phyloP scores from a whole-genome alignment of 2,329 filamentous ascomycete species.

The Amphichorda felina region DNA sequence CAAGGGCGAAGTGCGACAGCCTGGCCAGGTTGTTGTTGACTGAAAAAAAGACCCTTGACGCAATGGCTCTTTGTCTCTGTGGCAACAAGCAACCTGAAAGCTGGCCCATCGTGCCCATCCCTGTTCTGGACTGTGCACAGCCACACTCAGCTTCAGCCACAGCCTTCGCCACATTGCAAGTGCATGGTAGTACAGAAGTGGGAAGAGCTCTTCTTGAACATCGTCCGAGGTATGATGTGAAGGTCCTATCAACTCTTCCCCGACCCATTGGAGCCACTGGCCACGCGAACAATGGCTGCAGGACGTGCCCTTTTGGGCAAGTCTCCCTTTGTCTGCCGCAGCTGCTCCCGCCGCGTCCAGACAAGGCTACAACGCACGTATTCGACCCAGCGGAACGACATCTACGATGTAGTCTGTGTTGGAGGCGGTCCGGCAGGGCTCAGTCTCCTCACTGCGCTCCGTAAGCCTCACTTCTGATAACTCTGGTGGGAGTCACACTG shows the following conservation, averaged over 20 bases:
- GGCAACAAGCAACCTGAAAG: slow-evolving; percentile 6
- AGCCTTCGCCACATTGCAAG: too few species aligned
- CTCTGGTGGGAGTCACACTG: not conserved
- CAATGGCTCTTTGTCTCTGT: slow-evolving; percentile 7
- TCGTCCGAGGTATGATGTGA: too few species aligned
- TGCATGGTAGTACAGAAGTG: too few species aligned
- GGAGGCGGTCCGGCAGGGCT: slow-evolving; percentile 84
- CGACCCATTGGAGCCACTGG: too few species aligned
- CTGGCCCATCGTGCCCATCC: slow-evolving; percentile 6
- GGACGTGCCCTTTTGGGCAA: slow-evolving; percentile 7
- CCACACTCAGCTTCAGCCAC: too few species aligned
- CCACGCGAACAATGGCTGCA: too few species aligned
- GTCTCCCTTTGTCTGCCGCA: slow-evolving; percentile 30
- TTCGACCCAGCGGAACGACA: slow-evolving; percentile 43
- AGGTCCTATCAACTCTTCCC: too few species aligned
- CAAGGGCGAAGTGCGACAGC: not conserved
- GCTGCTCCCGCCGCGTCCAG: slow-evolving; percentile 28
- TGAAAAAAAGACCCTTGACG: slow-evolving; percentile 5
- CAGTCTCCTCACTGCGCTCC: slow-evolving; percentile 65
- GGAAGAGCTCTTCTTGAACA: too few species aligned
- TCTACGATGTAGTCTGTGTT: slow-evolving; percentile 89
- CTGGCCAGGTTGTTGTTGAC: slow-evolving; percentile 2
- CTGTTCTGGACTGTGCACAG: too few species aligned
- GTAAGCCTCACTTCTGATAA: too few species aligned
- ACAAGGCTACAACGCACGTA: slow-evolving; percentile 26